A percentile compares a stretch with the other conserved stretches of the same genome.
These are phyloP conservation scores for Ocimum tenuiflorum DNA, from an alignment of 257 asterid species.

Conservation along the genomic window DNA sequence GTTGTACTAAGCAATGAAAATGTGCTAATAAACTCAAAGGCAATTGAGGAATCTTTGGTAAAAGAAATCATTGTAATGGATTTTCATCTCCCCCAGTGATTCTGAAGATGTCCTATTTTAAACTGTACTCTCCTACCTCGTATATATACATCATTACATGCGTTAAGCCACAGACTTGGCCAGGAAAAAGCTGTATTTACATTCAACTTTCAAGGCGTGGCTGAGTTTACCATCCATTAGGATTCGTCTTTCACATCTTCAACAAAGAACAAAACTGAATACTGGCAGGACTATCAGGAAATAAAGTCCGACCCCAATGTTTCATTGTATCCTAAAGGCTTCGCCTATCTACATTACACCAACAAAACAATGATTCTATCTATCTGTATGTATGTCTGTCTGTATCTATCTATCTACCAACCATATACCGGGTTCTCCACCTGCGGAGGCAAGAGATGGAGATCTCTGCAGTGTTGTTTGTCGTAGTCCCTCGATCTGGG, in stretches of 20 bases:
- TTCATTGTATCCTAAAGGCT: background rate
- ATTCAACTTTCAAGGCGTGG: constrained; percentile 20
- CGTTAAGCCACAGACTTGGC: too few species aligned
- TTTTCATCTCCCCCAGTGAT: background rate
- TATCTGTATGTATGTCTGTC: background rate
- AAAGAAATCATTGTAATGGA: background rate
- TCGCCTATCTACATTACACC: constrained; percentile 21
- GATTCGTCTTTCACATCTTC: constrained; percentile 1
- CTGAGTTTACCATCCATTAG: background rate
- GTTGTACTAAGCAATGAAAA: constrained; percentile 26
- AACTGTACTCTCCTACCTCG: too few species aligned
- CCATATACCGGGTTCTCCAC: constrained; percentile 94
- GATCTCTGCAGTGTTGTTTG: constrained; percentile 74
- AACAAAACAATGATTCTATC: too few species aligned
- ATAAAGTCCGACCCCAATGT: constrained; percentile 12
- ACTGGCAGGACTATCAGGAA: background rate
- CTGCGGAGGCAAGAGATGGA: constrained; percentile 69
- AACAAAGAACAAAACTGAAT: constrained; percentile 4
- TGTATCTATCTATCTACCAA: constrained; percentile 56
- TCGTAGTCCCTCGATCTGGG: constrained; percentile 75
- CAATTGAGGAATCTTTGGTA: constrained; percentile 53
- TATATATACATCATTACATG: too few species aligned
- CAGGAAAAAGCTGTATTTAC: constrained; percentile 26
- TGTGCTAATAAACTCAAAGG: constrained; percentile 40
- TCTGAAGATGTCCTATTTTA: background rate